Conservation (phyloP, 176 grass and related monocot genomes). For the Urochloa ruziziensis region DNA sequence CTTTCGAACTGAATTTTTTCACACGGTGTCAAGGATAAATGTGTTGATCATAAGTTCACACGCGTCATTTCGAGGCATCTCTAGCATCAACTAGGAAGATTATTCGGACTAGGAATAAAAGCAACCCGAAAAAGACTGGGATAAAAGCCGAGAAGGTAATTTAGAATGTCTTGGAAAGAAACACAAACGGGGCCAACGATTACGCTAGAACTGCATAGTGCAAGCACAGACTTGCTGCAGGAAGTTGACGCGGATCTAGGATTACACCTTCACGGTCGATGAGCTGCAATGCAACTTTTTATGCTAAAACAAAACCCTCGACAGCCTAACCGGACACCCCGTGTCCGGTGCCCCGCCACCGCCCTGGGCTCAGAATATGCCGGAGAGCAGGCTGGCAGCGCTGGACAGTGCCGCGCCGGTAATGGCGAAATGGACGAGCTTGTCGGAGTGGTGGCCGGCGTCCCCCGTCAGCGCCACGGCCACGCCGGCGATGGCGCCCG, state of each 20-base stretch:
- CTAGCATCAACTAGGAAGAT: neutral
- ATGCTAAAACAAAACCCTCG: neutral
- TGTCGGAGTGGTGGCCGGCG: constrained; percentile 47
- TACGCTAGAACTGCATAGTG: neutral
- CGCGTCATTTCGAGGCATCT: neutral
- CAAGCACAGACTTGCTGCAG: neutral
- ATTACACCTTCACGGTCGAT: neutral
- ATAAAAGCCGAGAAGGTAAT: neutral
- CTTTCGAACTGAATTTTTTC: too few relatives aligned
- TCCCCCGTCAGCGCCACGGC: constrained; percentile 65
- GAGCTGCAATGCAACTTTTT: constrained; percentile 1
- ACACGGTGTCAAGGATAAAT: neutral
- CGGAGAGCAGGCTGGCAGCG: constrained; percentile 69
- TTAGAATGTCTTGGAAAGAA: neutral
- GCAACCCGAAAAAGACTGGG: too few relatives aligned
- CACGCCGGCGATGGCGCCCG: constrained; percentile 66
- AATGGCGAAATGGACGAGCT: constrained; percentile 75
- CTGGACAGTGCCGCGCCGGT: constrained; percentile 76
- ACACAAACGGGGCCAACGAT: neutral
- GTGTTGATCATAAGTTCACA: neutral
- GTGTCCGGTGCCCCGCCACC: too few relatives aligned
- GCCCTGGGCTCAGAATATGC: constrained; percentile 50
- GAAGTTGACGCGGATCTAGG: neutral
- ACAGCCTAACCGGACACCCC: neutral
- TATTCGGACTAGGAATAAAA: neutral